These are phyloP conservation scores for Diaporthe aspalathi DNA, from an alignment of 2,329 filamentous ascomycete genomes.

Conservation along the genomic window DNA sequence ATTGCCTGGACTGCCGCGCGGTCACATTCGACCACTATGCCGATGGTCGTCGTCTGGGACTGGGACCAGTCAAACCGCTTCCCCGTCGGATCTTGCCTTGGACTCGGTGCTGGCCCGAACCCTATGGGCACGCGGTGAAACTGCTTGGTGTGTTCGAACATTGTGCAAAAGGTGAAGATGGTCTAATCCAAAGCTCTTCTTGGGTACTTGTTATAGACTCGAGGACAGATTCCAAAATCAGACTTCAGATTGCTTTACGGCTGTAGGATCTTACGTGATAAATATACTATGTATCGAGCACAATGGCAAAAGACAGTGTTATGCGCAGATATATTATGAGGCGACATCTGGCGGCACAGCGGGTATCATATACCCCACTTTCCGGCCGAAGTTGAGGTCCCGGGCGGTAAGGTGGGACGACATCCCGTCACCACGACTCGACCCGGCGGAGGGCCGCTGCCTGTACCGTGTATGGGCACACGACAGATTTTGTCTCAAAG, in stretches of 20 bases:
- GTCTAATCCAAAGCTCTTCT: neutral
- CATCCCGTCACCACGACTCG: slow-evolving; percentile 1
- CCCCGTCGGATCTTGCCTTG: slow-evolving; percentile 14
- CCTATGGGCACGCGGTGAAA: slow-evolving; percentile 1
- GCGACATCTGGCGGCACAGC: neutral
- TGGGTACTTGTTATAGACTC: neutral
- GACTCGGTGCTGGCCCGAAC: neutral
- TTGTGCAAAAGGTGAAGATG: neutral
- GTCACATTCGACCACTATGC: slow-evolving; percentile 18
- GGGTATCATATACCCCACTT: slow-evolving; percentile 9
- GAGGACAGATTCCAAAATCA: neutral
- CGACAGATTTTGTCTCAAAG: no score
- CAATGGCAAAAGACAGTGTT: neutral
- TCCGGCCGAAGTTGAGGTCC: slow-evolving; percentile 11
- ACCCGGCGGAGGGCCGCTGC: slow-evolving; percentile 5
- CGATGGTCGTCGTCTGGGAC: neutral
- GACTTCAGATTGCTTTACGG: no score
- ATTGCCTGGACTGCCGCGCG: slow-evolving; percentile 15
- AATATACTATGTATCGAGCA: neutral
- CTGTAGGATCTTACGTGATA: rapidly evolving
- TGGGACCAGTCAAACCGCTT: slow-evolving; percentile 15
- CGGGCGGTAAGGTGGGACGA: slow-evolving; percentile 10
- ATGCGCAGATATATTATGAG: neutral
- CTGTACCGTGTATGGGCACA: neutral
- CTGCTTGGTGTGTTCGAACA: slow-evolving; percentile 19